Conservation (phyloP, 805 yeast genomes). For the Lipomyces starkeyi region DNA sequence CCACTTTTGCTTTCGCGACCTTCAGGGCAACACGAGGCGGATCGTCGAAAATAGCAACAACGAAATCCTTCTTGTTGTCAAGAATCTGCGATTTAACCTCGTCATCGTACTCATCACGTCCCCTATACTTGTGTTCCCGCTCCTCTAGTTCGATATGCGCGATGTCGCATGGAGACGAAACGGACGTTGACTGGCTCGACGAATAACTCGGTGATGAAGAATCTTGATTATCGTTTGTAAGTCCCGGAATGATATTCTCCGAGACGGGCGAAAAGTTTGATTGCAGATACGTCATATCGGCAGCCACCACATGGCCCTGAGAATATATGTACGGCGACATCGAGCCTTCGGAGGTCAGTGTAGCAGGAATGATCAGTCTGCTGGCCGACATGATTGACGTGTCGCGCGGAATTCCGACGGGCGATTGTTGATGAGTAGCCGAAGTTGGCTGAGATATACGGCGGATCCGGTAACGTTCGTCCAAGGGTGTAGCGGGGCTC, state of each 20-base stretch:
- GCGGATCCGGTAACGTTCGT: neutral
- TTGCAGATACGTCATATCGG: neutral
- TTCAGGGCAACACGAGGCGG: neutral
- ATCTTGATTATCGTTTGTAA: neutral
- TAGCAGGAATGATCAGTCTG: neutral
- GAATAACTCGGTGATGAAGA: slow-evolving; percentile 2
- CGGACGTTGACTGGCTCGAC: neutral
- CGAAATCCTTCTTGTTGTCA: neutral
- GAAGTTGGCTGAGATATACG: neutral
- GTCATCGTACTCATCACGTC: neutral
- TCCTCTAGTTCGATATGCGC: neutral
- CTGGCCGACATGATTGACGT: neutral
- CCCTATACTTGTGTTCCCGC: neutral
- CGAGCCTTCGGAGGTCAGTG: neutral
- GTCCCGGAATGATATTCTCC: neutral
- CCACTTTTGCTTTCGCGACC: neutral
- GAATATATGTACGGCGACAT: neutral
- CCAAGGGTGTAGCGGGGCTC: neutral
- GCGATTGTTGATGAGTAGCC: neutral
- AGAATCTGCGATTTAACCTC: neutral
- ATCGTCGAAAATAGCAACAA: neutral
- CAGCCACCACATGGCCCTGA: neutral
- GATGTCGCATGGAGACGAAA: neutral
- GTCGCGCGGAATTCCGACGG: neutral
- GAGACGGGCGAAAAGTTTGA: neutral